phyloP scores from a whole-genome alignment of 129 eudicot species.

The Chrysanthemum lavandulifolium region DNA sequence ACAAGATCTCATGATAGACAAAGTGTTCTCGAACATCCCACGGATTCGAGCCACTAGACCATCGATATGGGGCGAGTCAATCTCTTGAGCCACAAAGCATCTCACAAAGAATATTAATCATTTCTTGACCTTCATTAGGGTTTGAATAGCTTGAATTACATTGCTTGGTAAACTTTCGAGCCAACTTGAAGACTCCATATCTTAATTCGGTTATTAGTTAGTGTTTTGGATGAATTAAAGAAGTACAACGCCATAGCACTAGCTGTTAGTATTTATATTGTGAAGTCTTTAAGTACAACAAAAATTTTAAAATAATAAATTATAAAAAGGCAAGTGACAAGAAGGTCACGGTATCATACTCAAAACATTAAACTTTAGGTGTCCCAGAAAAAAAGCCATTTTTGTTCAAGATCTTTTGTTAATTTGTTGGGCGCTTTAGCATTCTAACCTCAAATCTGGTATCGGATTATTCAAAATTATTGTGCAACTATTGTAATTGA shows the following conservation, averaged over 20 bases:
- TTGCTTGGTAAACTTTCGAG: constrained; percentile 6
- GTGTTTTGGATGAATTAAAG: neutral
- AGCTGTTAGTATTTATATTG: neutral
- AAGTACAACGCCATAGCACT: neutral
- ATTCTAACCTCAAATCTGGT: too few relatives aligned
- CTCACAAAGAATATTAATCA: constrained; percentile 28
- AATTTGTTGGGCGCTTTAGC: too few relatives aligned
- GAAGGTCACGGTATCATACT: neutral
- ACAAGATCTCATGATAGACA: constrained; percentile 18
- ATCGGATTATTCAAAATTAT: too few relatives aligned
- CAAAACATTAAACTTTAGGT: neutral
- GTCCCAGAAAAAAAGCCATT: too few relatives aligned
- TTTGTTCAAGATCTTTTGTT: too few relatives aligned
- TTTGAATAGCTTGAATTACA: constrained; percentile 20
- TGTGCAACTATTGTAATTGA: too few relatives aligned
- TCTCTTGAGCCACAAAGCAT: constrained; percentile 11
- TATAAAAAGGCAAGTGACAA: neutral
- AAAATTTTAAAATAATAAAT: neutral
- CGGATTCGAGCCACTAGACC: constrained; percentile 26
- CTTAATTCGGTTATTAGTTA: neutral
- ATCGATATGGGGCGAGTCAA: constrained; percentile 1
- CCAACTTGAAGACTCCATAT: constrained; percentile 20
- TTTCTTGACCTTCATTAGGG: constrained; percentile 39
- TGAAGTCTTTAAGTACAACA: neutral
- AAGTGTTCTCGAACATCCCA: constrained; percentile 22